A percentile compares a stretch with the other conserved stretches of the same genome.
Evolutionary conservation across 495 filamentous ascomycete species (phyloP).

Genomic region (Xylaria flabelliformis): DNA sequence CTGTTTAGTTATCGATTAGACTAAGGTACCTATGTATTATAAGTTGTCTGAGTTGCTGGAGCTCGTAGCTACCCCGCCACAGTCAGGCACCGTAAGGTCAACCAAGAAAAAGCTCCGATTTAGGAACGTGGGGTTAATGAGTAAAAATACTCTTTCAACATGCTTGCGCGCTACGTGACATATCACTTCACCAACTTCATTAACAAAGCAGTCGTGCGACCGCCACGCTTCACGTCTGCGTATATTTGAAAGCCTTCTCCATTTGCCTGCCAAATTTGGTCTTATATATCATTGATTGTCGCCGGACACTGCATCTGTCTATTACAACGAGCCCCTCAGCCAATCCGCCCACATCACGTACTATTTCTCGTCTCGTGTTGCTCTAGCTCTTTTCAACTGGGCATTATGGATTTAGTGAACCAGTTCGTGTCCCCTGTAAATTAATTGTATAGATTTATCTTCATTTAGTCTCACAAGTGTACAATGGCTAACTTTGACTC

Average conservation of each 20-base stretch:
- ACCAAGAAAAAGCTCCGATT: conserved; percentile 49
- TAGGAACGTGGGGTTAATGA: conserved; percentile 51
- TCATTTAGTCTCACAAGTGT: conserved; percentile 21
- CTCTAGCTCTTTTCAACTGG: background rate
- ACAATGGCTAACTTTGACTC: conserved; percentile 46
- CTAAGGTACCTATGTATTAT: no score
- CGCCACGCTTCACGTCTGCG: background rate
- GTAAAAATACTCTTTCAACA: conserved; percentile 24
- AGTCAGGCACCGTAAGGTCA: conserved; percentile 20
- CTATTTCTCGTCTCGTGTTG: background rate
- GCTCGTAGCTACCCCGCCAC: background rate
- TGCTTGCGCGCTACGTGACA: background rate
- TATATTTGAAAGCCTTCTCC: background rate
- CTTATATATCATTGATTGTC: background rate
- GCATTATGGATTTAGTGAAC: conserved; percentile 81
- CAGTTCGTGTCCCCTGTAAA: conserved; percentile 62
- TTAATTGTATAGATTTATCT: conserved; percentile 21
- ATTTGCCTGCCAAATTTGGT: background rate
- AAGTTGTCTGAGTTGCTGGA: no score
- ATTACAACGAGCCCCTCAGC: background rate
- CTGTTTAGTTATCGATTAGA: background rate
- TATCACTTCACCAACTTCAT: conserved; percentile 4
- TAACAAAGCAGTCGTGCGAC: conserved; percentile 7
- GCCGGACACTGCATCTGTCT: background rate
- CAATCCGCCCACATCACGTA: conserved; percentile 7